Conservation (phyloP, 2,329 filamentous ascomycete genomes). For the Penicillium sp. region DNA sequence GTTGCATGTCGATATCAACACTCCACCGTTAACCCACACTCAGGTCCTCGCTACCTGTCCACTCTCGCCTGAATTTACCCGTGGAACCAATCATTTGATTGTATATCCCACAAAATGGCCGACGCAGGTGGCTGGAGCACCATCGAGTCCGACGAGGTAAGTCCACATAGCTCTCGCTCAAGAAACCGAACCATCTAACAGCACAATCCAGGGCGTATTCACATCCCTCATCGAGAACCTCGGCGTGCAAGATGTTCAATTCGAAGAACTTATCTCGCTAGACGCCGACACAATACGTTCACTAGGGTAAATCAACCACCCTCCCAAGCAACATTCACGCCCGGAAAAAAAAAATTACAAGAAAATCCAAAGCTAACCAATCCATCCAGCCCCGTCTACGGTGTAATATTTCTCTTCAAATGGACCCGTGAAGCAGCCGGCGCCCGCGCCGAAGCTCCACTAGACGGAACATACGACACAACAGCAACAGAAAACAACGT, state of each 20-base stretch:
- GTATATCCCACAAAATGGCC: constrained; percentile 50
- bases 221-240: constrained; percentile 92
- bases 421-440: constrained; percentile 62
- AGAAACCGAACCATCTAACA: constrained; percentile 6
- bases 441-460: constrained; percentile 65
- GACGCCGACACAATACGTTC: constrained; percentile 63
- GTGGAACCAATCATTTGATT: neutral
- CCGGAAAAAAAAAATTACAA: constrained; percentile 5
- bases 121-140: constrained; percentile 79
- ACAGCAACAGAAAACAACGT: constrained; percentile 67
- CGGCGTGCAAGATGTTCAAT: constrained; percentile 90
- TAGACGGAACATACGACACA: constrained; percentile 79
- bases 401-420: constrained; percentile 99
- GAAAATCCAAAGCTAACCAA: constrained; percentile 3
- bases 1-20: neutral
- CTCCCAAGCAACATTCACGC: neutral
- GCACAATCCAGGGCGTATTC: constrained; percentile 73
- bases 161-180: constrained; percentile 23
- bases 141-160: constrained; percentile 93
- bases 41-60: neutral
- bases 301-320: constrained; percentile 36
- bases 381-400: constrained; percentile 69
- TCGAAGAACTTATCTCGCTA: constrained; percentile 90
- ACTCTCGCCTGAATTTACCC: neutral
- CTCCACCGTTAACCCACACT: neutral